Percentiles rank a stretch among this genome's conserved stretches.
Evolutionary conservation across 257 asterid genomes (phyloP).

Genomic region (Eustoma russellianum): DNA sequence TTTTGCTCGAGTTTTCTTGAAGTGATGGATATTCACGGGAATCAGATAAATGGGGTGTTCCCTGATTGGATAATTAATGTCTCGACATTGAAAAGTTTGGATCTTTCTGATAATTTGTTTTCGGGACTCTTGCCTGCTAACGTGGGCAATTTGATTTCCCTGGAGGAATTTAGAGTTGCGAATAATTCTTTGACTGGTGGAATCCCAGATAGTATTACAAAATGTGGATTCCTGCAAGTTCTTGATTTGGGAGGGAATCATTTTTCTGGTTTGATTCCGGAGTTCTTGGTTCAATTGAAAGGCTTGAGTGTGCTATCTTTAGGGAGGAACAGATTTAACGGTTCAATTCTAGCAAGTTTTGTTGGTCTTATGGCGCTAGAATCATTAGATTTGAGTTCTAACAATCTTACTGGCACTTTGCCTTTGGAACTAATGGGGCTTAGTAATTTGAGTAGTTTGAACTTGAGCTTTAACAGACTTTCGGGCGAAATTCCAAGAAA

Average conservation of each 20-base stretch:
- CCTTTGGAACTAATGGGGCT: constrained; percentile 50
- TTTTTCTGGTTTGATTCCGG: constrained; percentile 44
- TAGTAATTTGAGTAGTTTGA: constrained; percentile 50
- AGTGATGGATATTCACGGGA: constrained; percentile 63
- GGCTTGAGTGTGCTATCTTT: constrained; percentile 34
- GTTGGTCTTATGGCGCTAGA: constrained; percentile 32
- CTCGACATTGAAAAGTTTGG: constrained; percentile 36
- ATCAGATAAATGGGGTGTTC: constrained; percentile 53
- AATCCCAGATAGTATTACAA: constrained; percentile 32
- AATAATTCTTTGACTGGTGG: constrained; percentile 54
- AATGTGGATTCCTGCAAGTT: constrained; percentile 35
- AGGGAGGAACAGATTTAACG: constrained; percentile 50
- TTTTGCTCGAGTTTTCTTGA: constrained; percentile 40
- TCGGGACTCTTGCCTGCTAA: constrained; percentile 44
- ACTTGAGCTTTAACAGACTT: constrained; percentile 51
- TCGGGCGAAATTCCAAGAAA: constrained; percentile 34
- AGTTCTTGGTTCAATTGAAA: constrained; percentile 39
- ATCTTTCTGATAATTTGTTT: constrained; percentile 53
- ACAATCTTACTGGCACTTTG: constrained; percentile 41
- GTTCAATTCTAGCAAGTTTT: constrained; percentile 39
- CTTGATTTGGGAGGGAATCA: constrained; percentile 53
- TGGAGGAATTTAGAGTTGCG: constrained; percentile 55
- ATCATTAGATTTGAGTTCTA: constrained; percentile 54
- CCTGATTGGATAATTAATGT: constrained; percentile 40
- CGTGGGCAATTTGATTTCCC: constrained; percentile 32